Percentiles rank a stretch among this genome's conserved stretches.
Conservation (phyloP, 2,329 filamentous ascomycete species). For the Cryphonectria radicalis region DNA sequence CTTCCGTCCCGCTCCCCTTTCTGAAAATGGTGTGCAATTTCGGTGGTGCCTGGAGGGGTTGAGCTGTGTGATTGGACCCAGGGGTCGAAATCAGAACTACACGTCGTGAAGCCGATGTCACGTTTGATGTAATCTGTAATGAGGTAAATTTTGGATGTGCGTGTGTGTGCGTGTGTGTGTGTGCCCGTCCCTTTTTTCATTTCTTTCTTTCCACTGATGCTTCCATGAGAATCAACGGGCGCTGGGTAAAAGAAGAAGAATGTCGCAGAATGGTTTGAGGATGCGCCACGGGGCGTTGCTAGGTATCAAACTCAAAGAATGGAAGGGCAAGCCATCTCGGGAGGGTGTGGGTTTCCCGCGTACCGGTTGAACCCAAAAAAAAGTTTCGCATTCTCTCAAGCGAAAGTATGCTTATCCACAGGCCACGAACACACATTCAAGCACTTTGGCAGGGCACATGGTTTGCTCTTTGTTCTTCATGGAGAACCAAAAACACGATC, state of each 20-base stretch:
- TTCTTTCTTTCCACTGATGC: not conserved
- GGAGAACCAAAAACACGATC: not conserved
- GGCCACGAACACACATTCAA: not conserved
- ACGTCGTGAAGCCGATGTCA: not conserved
- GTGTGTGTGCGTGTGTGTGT: too few species aligned
- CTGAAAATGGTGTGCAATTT: not conserved
- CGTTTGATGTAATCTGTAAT: not conserved
- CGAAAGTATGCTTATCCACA: not conserved
- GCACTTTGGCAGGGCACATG: not conserved
- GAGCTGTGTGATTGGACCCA: constrained; percentile 4
- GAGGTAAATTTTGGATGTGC: not conserved
- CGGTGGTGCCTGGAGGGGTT: not conserved
- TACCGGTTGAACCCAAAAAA: not conserved
- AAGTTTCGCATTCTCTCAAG: constrained; percentile 5
- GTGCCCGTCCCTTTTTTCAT: not conserved
- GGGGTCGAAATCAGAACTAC: not conserved
- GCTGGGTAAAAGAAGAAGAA: not conserved
- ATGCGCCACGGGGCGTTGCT: not conserved
- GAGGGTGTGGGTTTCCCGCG: not conserved
- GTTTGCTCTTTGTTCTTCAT: not conserved
- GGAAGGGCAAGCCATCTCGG: not conserved
- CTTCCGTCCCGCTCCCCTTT: not conserved
- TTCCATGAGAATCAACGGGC: not conserved
- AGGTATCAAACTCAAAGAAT: not conserved
- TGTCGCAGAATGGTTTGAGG: not conserved